Percentiles rank a stretch among this genome's conserved stretches.
phyloP scores from a whole-genome alignment of 2,329 filamentous ascomycete species.

The Arthrobotrys entomopaga region DNA sequence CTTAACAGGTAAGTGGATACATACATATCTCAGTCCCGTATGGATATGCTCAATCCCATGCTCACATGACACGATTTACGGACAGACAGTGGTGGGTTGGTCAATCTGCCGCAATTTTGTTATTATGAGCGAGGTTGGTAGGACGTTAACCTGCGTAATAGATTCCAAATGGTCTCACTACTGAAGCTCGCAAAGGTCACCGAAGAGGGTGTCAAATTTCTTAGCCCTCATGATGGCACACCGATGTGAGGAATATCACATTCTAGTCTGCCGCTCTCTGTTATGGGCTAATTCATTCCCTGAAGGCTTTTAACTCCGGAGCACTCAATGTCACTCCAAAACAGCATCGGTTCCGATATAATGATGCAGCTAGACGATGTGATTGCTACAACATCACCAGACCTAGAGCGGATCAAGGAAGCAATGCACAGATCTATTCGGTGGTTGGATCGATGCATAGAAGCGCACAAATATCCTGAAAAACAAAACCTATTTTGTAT shows the following conservation, averaged over 20 bases:
- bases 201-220: conserved; percentile 92
- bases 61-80: not conserved
- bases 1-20: conserved; percentile 76
- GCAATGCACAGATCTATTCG: conserved; percentile 94
- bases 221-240: conserved; percentile 93
- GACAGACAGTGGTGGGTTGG: conserved; percentile 73
- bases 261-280: not conserved
- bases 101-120: conserved; percentile 54
- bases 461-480: conserved; percentile 81
- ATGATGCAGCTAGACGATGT: conserved; percentile 99
- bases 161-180: conserved; percentile 98
- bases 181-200: conserved; percentile 92
- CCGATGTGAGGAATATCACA: conserved; percentile 73
- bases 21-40: conserved; percentile 56
- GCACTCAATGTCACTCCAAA: conserved; percentile 94
- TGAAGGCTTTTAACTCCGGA: conserved; percentile 86
- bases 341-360: conserved; percentile 97
- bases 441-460: conserved; percentile 95
- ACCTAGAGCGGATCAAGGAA: conserved; percentile 85
- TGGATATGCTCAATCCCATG: conserved; percentile 27
- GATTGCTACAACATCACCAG: conserved; percentile 92
- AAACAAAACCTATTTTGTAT: conserved; percentile 97
- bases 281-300: not conserved
- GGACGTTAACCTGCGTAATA: conserved; percentile 62
- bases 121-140: not conserved